Conservation (phyloP, 1,284 basidiomycete species). For the Gymnopus androsaceus region DNA sequence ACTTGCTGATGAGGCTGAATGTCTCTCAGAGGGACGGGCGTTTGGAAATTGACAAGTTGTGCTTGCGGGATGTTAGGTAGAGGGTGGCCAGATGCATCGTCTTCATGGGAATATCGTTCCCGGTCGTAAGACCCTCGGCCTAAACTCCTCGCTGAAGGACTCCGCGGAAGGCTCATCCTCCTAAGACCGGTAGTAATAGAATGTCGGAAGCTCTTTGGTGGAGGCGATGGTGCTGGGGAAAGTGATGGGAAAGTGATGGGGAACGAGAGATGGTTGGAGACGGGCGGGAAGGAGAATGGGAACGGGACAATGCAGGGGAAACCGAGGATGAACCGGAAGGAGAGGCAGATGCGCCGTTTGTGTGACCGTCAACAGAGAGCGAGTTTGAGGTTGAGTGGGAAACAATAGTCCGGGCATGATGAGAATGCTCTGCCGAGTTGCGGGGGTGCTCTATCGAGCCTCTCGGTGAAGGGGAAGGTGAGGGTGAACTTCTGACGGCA, state of each 20-base stretch:
- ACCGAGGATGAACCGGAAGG: conserved; percentile 1
- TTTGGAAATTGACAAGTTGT: conserved; percentile 1
- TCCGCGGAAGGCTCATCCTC: conserved; percentile 34
- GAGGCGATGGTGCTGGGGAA: conserved; percentile 41
- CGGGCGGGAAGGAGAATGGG: conserved; percentile 18
- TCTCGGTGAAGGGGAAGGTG: not conserved
- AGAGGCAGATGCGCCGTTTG: not conserved
- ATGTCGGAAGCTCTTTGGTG: conserved; percentile 43
- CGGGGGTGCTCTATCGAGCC: conserved; percentile 1
- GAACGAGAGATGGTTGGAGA: conserved; percentile 9
- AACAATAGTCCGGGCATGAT: conserved; percentile 8
- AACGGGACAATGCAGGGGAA: conserved; percentile 9
- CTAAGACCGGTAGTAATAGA: conserved; percentile 48
- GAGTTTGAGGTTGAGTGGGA: conserved; percentile 3
- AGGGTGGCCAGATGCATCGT: not conserved
- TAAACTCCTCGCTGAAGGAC: conserved; percentile 5
- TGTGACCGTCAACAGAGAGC: conserved; percentile 4
- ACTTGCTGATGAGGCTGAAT: conserved; percentile 17
- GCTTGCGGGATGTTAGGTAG: conserved; percentile 3
- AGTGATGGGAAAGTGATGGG: conserved; percentile 1
- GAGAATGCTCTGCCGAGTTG: not conserved
- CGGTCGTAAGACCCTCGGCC: not conserved
- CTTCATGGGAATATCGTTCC: conserved; percentile 5
- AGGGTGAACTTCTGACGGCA: not conserved
- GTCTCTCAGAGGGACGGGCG: not conserved